Evolutionary conservation across 2,329 filamentous ascomycete species (phyloP), one percentile per base, ranked within the genome.

Genomic region (Diplocarpon rosae): DNA sequence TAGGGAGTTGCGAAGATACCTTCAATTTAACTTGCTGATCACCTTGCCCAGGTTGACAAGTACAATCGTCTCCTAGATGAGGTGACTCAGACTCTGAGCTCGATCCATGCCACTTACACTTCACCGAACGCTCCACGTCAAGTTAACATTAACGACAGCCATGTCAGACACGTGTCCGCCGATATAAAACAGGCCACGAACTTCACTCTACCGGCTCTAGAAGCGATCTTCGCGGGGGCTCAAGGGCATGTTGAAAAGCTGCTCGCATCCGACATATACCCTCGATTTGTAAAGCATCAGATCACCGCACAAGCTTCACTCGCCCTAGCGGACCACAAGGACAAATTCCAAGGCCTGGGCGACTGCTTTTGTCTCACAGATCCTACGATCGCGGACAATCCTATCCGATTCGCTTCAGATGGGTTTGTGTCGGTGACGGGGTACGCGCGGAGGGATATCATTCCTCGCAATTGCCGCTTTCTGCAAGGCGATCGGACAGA

Each of bases 351-450:
- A 2, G 76, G 76, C 0, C 64, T 80, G 0, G 75, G 73, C 8
- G 68, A 74, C 39, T 73, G 74, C 16, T 79, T 80, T 51, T 75
- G 73, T 45, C 56, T 80, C 13, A 76, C 71, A 0, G 70, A 78
- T 52, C 71, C 72, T 11, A 53, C 61, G 4, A 63, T 65, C 35
- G 63, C 66, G 0, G 70, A 75, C 39, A 73, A 74, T 47, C 70
- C 73, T 0, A 69, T 75, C 32, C 49, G 66, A 0, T 70, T 60
- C 45, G 68, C 67, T 2, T 73, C 71, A 0, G 70, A 75, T 45
- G 69, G 70, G 1, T 76, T 75, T 46, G 62, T 71, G 38, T 59
- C 64, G n/a, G 58, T 75, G 4, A 74, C 71, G 0, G 72, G 72
- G 5, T 73, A 72, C 48, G 47, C 59, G 1, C 61, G 69, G 28